These are phyloP conservation scores for Friedmanniomyces simplex DNA, from an alignment of 495 filamentous ascomycete genomes.

Conservation along the genomic window DNA sequence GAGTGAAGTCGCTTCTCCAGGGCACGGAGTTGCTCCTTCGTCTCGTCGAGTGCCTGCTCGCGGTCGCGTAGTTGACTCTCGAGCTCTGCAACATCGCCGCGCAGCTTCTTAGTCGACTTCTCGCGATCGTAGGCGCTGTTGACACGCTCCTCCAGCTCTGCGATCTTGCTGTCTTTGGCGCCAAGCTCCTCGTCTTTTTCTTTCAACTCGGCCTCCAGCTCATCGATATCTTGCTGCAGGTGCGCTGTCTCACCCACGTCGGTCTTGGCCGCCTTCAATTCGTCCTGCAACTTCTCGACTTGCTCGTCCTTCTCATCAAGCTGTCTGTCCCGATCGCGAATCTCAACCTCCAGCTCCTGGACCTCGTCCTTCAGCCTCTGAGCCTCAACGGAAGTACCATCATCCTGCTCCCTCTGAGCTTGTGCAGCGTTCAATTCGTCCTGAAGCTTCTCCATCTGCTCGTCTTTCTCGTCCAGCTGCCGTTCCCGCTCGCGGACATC, in stretches of 20 bases:
- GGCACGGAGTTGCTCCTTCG: slow-evolving; percentile 22
- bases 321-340: slow-evolving; percentile 54
- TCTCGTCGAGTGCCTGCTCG: slow-evolving; percentile 22
- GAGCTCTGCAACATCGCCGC: slow-evolving; percentile 17
- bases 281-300: slow-evolving; percentile 38
- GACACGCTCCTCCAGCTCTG: slow-evolving; percentile 21
- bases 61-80: slow-evolving; percentile 22
- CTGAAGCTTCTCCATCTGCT: slow-evolving; percentile 41
- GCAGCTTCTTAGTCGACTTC: slow-evolving; percentile 22
- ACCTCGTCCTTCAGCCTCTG: slow-evolving; percentile 58
- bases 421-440: slow-evolving; percentile 41
- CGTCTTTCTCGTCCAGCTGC: slow-evolving; percentile 46
- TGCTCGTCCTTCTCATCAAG: slow-evolving; percentile 50
- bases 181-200: slow-evolving; percentile 22
- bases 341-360: slow-evolving; percentile 53
- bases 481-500: slow-evolving; percentile 57
- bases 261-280: slow-evolving; percentile 38
- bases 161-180: slow-evolving; percentile 16
- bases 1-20: slow-evolving; percentile 17
- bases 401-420: too few species aligned
- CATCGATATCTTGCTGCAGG: slow-evolving; percentile 18
- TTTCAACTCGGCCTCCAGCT: slow-evolving; percentile 21
- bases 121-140: slow-evolving; percentile 19
- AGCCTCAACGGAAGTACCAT: too few species aligned
- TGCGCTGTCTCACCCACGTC: neutral